These are phyloP conservation scores for Dendrobium huoshanense DNA, from an alignment of 106 monocot genomes.

Conservation along the genomic window DNA sequence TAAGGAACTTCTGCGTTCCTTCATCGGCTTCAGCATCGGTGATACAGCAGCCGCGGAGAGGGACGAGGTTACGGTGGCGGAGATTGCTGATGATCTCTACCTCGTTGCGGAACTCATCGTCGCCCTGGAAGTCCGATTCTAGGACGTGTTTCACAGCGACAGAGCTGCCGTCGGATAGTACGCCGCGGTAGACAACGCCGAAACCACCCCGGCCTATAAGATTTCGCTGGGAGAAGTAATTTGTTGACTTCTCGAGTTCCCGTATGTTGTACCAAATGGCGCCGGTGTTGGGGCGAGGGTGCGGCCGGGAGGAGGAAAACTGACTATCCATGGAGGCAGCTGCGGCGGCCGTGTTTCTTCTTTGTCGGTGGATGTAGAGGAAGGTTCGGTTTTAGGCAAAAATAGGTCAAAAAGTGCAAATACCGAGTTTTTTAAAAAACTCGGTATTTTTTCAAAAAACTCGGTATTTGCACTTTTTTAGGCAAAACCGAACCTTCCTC, in stretches of 20 bases:
- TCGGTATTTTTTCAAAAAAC: no score
- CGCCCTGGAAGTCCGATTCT: constrained; percentile 42
- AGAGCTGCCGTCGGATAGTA: constrained; percentile 40
- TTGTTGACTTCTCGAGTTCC: constrained; percentile 49
- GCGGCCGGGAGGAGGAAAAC: background rate
- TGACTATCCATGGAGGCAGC: no score
- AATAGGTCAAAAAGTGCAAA: no score
- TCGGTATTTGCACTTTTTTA: no score
- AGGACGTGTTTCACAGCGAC: constrained; percentile 69
- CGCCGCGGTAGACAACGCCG: constrained; percentile 64
- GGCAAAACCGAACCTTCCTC: no score
- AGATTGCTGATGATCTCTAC: constrained; percentile 73
- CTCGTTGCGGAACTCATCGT: constrained; percentile 76
- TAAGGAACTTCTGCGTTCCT: constrained; percentile 50
- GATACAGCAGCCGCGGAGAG: constrained; percentile 75
- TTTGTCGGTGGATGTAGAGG: no score
- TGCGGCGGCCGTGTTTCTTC: background rate
- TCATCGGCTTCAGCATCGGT: constrained; percentile 37
- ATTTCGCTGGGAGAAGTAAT: constrained; percentile 40
- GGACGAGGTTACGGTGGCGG: constrained; percentile 68
- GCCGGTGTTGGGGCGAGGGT: constrained; percentile 55
- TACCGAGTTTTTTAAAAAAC: no score
- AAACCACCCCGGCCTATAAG: constrained; percentile 63
- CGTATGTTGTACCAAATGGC: constrained; percentile 44
- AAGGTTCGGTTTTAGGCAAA: no score